A percentile compares a stretch with the other conserved stretches of the same genome.
These are phyloP conservation scores for Aspergillus intermedius DNA, from an alignment of 2,329 filamentous ascomycete species.

Conservation along the genomic window DNA sequence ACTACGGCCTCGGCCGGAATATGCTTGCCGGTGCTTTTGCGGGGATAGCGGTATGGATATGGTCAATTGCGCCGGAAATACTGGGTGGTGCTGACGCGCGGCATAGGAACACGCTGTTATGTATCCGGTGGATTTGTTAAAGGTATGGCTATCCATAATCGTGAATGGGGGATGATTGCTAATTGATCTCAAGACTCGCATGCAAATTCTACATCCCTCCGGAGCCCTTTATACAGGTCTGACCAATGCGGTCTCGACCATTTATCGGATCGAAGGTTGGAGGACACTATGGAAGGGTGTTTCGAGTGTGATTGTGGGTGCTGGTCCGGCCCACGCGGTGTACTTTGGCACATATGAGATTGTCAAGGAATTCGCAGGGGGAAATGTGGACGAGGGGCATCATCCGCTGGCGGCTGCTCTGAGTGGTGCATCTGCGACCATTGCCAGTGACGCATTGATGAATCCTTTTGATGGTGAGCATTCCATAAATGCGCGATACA, in stretches of 20 bases:
- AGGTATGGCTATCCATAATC: constrained; percentile 53
- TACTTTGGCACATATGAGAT: constrained; percentile 98
- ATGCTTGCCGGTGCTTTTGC: constrained; percentile 96
- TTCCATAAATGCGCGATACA: not conserved
- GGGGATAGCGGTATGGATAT: constrained; percentile 71
- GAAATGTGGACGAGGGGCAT: constrained; percentile 75
- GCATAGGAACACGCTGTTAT: constrained; percentile 91
- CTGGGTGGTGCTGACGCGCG: constrained; percentile 12
- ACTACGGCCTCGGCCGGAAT: constrained; percentile 89
- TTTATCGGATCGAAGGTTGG: constrained; percentile 82
- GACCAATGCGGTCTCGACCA: constrained; percentile 85
- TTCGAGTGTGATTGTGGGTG: constrained; percentile 91
- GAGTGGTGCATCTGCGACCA: constrained; percentile 90
- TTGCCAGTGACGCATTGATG: constrained; percentile 97
- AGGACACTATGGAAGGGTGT: constrained; percentile 92
- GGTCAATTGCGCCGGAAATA: constrained; percentile 1
- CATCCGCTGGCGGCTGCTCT: constrained; percentile 93
- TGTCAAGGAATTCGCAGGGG: constrained; percentile 92
- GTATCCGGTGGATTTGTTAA: constrained; percentile 97
- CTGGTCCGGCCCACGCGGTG: constrained; percentile 91
- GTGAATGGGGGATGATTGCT: not conserved
- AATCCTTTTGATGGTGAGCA: constrained; percentile 91
- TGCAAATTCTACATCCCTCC: constrained; percentile 89
- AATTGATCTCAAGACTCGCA: constrained; percentile 64
- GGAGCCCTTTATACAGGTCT: constrained; percentile 81